Percentiles rank a stretch among this genome's conserved stretches.
Evolutionary conservation across 345 rosid species (phyloP).

Genomic region (Ailanthus altissimus): DNA sequence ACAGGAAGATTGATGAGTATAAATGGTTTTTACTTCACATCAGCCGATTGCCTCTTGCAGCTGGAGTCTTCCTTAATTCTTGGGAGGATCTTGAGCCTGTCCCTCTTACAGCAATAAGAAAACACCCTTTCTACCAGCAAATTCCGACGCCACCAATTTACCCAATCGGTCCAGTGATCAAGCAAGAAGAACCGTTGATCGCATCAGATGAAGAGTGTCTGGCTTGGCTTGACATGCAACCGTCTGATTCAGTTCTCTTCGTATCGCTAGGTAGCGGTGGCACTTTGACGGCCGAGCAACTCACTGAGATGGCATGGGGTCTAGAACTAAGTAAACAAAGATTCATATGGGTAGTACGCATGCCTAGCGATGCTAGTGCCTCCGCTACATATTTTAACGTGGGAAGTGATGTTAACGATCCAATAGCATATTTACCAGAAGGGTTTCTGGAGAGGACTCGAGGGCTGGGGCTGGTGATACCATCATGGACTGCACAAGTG

Average conservation of each 20-base stretch:
- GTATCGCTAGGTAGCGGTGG: constrained; percentile 52
- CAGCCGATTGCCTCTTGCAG: constrained; percentile 28
- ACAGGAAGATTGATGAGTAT: constrained; percentile 26
- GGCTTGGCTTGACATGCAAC: constrained; percentile 47
- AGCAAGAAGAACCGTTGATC: constrained; percentile 3
- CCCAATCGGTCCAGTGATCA: constrained; percentile 37
- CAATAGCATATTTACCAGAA: constrained; percentile 34
- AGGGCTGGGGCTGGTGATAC: constrained; percentile 31
- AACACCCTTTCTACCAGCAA: constrained; percentile 18
- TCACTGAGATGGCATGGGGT: constrained; percentile 45
- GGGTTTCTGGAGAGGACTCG: constrained; percentile 41
- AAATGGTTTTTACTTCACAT: constrained; percentile 14
- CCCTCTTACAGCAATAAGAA: constrained; percentile 26
- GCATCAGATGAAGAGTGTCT: background rate
- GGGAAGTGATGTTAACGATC: constrained; percentile 29
- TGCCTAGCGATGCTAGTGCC: constrained; percentile 26
- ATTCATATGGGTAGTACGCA: constrained; percentile 47
- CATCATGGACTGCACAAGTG: constrained; percentile 44
- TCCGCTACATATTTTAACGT: constrained; percentile 25
- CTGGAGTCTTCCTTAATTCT: constrained; percentile 38
- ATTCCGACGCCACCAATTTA: constrained; percentile 25
- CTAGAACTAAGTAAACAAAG: constrained; percentile 44
- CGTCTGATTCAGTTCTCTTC: constrained; percentile 38
- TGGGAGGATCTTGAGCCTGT: constrained; percentile 42
- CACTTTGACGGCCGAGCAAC: constrained; percentile 35